Base-by-base conservation (phyloP, 768 basidiomycete genomes). In the Candolleomyces eurysporus region DNA sequence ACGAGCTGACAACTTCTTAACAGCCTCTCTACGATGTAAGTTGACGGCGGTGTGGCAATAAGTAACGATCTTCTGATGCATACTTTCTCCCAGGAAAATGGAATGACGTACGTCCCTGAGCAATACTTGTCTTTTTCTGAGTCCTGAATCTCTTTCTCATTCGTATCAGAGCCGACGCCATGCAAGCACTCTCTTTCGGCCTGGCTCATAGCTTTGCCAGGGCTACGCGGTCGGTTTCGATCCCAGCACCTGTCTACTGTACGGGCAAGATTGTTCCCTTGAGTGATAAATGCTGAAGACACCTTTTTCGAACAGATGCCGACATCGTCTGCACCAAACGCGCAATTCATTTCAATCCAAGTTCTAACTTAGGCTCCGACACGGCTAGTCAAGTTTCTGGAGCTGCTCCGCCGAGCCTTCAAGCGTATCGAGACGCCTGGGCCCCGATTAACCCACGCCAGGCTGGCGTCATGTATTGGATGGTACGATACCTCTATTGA, bases 161-260 rank as follows among this genome's bases (percentile, higher is more conserved):
- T 53, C 32, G 7, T 53, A 61, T 11, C 61, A 89, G 85, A 21
- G 78, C 87, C 17, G 87, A 91, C 65, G 81, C 82, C 4, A 71
- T 94, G 46, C 92, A 94, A 62, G 79, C 80, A 0, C 66, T 93
- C 0, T 83, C 88, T 0, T 94, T 88, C 57, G 83, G 88, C 0
- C 76, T 94, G 0, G 91, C 90, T 67, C 90, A 94, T 51, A 86
- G 91, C 0, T 94, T 91, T 55, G 90, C 92, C 0, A 82, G 91
- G 0, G 82, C 92, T 0, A 94, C 92, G 0, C 87, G 92, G 7
- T 90, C 90, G 0, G 92, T 94, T 0, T 93, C 91, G 0, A 92
- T 94, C 48, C 92, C 92, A 0, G 91, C 92, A 0, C 92, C 92
- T 0, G 90, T 93, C 0, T 94, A 94, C 63, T 94, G 91, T 92